phyloP scores from a whole-genome alignment of 331 rosid genomes.

The Cydonia oblonga region DNA sequence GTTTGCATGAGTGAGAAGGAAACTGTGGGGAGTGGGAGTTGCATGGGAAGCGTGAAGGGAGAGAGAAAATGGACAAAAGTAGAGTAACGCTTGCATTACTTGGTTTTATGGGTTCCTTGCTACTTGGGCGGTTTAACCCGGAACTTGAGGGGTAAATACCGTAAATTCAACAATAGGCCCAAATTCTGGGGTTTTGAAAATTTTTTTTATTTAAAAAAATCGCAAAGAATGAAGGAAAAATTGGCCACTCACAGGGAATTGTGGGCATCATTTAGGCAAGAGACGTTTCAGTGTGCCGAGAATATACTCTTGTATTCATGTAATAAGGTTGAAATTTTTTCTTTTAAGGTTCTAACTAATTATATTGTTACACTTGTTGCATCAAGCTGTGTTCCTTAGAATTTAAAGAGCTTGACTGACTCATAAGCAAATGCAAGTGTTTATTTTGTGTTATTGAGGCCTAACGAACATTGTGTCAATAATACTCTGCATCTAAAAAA shows the following conservation, averaged over 20 bases:
- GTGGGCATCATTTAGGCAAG: too few species aligned
- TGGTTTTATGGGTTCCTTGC: background rate
- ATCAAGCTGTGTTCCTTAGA: background rate
- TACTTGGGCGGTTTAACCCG: background rate
- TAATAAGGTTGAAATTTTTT: too few species aligned
- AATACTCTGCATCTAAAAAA: too few species aligned
- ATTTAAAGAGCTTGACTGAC: background rate
- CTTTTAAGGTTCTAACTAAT: too few species aligned
- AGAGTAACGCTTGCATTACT: slow-evolving; percentile 1
- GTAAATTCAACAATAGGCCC: background rate
- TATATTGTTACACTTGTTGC: too few species aligned
- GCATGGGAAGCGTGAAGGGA: slow-evolving; percentile 12
- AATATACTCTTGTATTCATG: too few species aligned
- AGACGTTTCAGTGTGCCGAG: too few species aligned
- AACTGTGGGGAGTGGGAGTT: background rate
- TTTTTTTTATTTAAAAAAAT: background rate
- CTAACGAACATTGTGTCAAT: background rate
- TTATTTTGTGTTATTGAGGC: background rate
- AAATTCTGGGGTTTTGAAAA: background rate
- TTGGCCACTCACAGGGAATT: background rate
- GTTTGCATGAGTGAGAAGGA: background rate
- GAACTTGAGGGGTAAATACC: too few species aligned
- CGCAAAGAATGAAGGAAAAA: background rate
- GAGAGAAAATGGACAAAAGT: slow-evolving; percentile 11
- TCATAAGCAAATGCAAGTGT: background rate